Evolutionary conservation across 2,329 filamentous ascomycete genomes (phyloP), one percentile per base, ranked within the genome.

Genomic region (Stagonosporopsis tanaceti): DNA sequence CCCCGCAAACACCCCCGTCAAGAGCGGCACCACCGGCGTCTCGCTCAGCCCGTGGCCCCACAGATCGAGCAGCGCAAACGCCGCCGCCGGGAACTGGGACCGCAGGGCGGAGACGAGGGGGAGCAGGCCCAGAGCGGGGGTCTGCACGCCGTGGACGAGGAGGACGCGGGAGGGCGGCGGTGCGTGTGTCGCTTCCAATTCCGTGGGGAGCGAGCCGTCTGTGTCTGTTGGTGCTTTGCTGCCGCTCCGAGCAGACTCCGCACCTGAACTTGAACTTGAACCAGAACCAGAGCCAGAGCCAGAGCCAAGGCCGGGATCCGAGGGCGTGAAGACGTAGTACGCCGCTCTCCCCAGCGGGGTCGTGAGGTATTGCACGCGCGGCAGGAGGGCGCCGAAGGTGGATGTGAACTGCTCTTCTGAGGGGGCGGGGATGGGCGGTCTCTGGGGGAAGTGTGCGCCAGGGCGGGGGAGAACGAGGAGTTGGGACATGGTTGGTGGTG

Each of bases 41-140:
- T 80, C 79, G 27, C 73, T 79, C n/a, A 85, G 67, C 0, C 83
- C 83, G 47, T 85, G 84, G 28, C 83, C 83, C 81, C 81, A 85
- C 11, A 81, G 76, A 53, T 85, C 83, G 14, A 83, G 17, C 1
- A 83, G 68, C 0, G 81, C 78, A 30, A 80, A 71, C 11, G 80
- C 72, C 0, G 80, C 66, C 0, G 61, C 25, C 0, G 81, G 77
- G 42, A 77, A 79, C 0, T 60, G 62, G 0, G 66, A 34, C 1
- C 73, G 70, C 1, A 85, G 70, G 0, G 65, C 60, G 6, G 60
- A 67, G 0, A 76, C 73, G 1, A 85, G 72, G 0, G 82, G 81
- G 0, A 77, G 67, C 50, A 85, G 66, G 22, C 82, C 82, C 3
- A 85, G 65, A 2, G 82, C 80, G 6, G 80, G 78, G 0, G 82